Evolutionary conservation across 768 basidiomycete genomes (phyloP).

Genomic region (Gloeostereum incarnatum): DNA sequence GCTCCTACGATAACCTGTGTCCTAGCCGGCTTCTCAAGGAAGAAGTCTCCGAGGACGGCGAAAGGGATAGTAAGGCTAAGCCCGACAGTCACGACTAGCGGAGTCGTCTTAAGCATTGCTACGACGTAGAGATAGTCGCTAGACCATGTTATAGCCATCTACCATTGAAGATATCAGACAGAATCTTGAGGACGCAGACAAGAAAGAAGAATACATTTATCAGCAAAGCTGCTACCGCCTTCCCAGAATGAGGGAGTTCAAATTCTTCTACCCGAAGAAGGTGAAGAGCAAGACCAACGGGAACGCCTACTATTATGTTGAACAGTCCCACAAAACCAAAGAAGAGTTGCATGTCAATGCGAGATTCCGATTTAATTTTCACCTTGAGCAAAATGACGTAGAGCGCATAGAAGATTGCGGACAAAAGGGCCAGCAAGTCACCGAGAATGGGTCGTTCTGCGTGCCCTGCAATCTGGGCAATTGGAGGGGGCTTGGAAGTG

Average conservation of each 20-base stretch:
- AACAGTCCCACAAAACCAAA: conserved; percentile 91
- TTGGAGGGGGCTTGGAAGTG: conserved; percentile 16
- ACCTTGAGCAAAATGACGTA: conserved; percentile 91
- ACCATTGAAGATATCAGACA: conserved; percentile 1
- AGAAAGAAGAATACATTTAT: conserved; percentile 38
- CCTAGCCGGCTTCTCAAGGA: conserved; percentile 49
- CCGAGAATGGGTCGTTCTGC: conserved; percentile 42
- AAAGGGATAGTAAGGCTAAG: conserved; percentile 90
- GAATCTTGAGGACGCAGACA: neutral
- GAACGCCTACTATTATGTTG: conserved; percentile 71
- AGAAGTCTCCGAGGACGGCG: conserved; percentile 75
- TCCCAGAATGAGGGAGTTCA: conserved; percentile 50
- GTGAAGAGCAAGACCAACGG: conserved; percentile 72
- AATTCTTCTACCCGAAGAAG: conserved; percentile 63
- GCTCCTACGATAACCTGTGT: conserved; percentile 67
- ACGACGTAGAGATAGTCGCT: conserved; percentile 83
- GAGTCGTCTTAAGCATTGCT: conserved; percentile 96
- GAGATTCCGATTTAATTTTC: conserved; percentile 68
- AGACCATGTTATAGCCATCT: conserved; percentile 80
- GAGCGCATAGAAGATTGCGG: conserved; percentile 79
- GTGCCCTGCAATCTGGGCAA: conserved; percentile 9
- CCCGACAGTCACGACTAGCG: conserved; percentile 87
- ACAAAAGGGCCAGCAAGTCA: conserved; percentile 77
- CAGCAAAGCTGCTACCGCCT: conserved; percentile 37
- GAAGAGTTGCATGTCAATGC: conserved; percentile 90